Conservation (phyloP, 2,329 filamentous ascomycete genomes). For the Aspergillus unguis region DNA sequence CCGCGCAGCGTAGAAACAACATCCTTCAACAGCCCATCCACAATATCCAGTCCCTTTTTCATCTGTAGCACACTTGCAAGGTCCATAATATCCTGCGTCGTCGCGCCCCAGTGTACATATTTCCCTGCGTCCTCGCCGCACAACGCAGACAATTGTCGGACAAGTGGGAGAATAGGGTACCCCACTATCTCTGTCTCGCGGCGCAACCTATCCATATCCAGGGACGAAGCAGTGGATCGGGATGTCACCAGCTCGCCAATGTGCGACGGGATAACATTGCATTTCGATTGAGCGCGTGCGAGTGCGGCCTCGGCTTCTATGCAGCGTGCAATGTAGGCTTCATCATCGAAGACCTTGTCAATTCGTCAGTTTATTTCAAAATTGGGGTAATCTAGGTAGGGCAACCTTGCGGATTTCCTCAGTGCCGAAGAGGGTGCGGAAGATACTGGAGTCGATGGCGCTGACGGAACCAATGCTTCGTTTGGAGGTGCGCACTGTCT, state of each 20-base stretch:
- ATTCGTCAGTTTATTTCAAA: neutral
- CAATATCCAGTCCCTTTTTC: conserved; percentile 48
- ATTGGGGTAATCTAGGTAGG: neutral
- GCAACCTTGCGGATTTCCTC: conserved; percentile 14
- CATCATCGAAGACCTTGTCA: conserved; percentile 47
- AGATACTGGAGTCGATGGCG: conserved; percentile 16
- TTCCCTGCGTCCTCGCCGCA: conserved; percentile 34
- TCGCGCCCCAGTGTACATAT: conserved; percentile 59
- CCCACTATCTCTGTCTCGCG: conserved; percentile 53
- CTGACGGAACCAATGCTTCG: conserved; percentile 51
- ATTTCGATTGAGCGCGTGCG: conserved; percentile 50
- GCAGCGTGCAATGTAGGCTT: conserved; percentile 48
- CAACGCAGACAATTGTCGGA: conserved; percentile 47
- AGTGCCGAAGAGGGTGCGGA: conserved; percentile 14
- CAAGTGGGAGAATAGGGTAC: conserved; percentile 53
- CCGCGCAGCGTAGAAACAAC: conserved; percentile 44
- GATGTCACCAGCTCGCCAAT: conserved; percentile 38
- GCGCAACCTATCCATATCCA: conserved; percentile 46
- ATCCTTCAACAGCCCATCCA: conserved; percentile 45
- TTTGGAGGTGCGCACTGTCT: conserved; percentile 51
- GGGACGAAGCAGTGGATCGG: conserved; percentile 27
- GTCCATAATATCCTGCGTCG: conserved; percentile 61
- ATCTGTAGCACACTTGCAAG: conserved; percentile 54
- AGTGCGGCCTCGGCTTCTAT: conserved; percentile 52
- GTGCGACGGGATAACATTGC: conserved; percentile 46